Conservation (phyloP, 257 asterid genomes). For the Fraxinus americana region DNA sequence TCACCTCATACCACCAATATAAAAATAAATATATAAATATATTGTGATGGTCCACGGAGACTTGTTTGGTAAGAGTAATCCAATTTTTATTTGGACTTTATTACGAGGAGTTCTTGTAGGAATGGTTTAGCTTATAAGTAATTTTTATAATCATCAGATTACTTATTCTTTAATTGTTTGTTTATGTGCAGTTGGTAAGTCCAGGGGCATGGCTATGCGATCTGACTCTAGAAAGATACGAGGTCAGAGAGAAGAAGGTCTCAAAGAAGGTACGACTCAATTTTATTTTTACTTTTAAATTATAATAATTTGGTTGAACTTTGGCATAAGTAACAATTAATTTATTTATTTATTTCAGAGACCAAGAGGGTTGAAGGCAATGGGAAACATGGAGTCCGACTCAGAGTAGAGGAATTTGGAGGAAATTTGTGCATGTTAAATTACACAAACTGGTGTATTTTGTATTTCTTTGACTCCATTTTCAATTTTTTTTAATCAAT, state of each 20-base stretch:
- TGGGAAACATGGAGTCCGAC: constrained; percentile 58
- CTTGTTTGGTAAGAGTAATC: no score
- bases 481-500: neutral
- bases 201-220: constrained; percentile 60
- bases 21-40: no score
- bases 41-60: no score
- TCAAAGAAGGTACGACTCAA: constrained; percentile 41
- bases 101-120: no score
- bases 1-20: no score
- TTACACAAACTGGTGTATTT: neutral
- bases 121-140: neutral
- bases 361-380: constrained; percentile 56
- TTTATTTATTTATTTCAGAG: constrained; percentile 33
- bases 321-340: neutral
- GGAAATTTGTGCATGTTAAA: neutral
- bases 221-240: constrained; percentile 48
- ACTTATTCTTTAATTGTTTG: neutral
- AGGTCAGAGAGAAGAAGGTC: constrained; percentile 56
- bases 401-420: constrained; percentile 33
- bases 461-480: neutral
- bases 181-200: constrained; percentile 40
- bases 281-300: neutral
- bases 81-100: no score
- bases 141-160: no score
- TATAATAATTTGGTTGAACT: neutral